Evolutionary conservation across 441 rosid genomes (phyloP).

Genomic region (Melastoma candidum): DNA sequence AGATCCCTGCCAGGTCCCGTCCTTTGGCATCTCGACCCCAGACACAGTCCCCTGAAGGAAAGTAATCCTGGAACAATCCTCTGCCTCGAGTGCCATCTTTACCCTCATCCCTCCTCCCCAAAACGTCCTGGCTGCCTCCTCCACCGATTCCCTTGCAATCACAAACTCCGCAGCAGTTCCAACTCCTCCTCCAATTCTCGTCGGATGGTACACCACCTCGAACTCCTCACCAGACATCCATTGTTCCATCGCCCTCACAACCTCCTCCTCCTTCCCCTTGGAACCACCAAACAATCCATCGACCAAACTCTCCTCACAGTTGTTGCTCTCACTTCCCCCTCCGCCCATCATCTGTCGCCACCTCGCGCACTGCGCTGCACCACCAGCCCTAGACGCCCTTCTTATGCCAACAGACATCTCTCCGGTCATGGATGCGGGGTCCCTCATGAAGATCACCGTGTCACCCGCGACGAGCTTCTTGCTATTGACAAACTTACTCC

Average conservation of each 20-base stretch:
- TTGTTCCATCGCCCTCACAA: slow-evolving; percentile 37
- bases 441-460: slow-evolving; percentile 77
- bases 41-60: slow-evolving; percentile 66
- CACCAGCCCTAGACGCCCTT: slow-evolving; percentile 26
- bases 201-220: slow-evolving; percentile 70
- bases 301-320: slow-evolving; percentile 1
- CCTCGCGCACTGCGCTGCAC: slow-evolving; percentile 25
- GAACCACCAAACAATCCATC: slow-evolving; percentile 29
- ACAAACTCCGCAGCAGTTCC: slow-evolving; percentile 44
- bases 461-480: slow-evolving; percentile 89
- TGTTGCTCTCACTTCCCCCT: slow-evolving; percentile 10
- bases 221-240: slow-evolving; percentile 50
- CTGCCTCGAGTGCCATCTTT: slow-evolving; percentile 72
- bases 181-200: slow-evolving; percentile 27
- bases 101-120: slow-evolving; percentile 70
- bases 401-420: slow-evolving; percentile 65
- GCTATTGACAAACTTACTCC: slow-evolving; percentile 84
- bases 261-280: slow-evolving; percentile 42
- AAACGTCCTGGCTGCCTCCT: slow-evolving; percentile 31
- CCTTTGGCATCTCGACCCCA: slow-evolving; percentile 27
- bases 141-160: slow-evolving; percentile 65
- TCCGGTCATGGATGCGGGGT: slow-evolving; percentile 17
- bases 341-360: slow-evolving; percentile 31
- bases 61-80: slow-evolving; percentile 60
- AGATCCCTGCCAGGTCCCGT: slow-evolving; percentile 61